A percentile compares a stretch with the other conserved stretches of the same genome.
Evolutionary conservation across 2,329 filamentous ascomycete genomes (phyloP).

Genomic region (Pyricularia sp.): DNA sequence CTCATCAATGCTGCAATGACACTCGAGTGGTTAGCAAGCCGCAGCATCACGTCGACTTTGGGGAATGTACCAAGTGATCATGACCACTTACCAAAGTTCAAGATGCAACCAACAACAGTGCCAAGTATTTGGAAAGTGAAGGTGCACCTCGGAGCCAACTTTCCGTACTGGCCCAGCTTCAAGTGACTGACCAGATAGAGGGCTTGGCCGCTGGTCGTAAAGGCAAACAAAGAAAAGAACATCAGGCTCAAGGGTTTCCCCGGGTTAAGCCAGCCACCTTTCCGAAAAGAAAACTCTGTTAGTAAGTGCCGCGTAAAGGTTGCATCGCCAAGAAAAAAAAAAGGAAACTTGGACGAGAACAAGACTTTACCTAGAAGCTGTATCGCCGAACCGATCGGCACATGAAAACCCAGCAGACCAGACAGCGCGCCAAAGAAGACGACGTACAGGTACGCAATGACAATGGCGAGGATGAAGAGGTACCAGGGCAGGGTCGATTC

Average conservation of each 20-base stretch:
- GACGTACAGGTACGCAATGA: constrained; percentile 24
- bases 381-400: constrained; percentile 13
- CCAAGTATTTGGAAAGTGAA: constrained; percentile 30
- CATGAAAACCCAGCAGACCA: constrained; percentile 29
- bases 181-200: constrained; percentile 22
- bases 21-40: not conserved
- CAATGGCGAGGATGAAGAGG: constrained; percentile 28
- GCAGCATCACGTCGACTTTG: not conserved
- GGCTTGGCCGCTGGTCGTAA: constrained; percentile 22
- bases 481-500: constrained; percentile 28
- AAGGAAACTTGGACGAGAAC: no score
- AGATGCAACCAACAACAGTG: constrained; percentile 17
- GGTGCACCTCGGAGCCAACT: constrained; percentile 29
- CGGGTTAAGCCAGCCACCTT: constrained; percentile 17
- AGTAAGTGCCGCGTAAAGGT: not conserved
- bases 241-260: constrained; percentile 29
- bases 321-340: no score
- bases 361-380: constrained; percentile 13
- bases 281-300: not conserved
- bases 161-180: constrained; percentile 27
- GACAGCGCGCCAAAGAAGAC: constrained; percentile 28
- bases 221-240: constrained; percentile 30
- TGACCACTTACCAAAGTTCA: not conserved
- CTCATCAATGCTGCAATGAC: constrained; percentile 22
- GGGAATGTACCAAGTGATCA: not conserved